Evolutionary conservation across 805 yeast genomes (phyloP).

Genomic region (Metschnikowia proteae): DNA sequence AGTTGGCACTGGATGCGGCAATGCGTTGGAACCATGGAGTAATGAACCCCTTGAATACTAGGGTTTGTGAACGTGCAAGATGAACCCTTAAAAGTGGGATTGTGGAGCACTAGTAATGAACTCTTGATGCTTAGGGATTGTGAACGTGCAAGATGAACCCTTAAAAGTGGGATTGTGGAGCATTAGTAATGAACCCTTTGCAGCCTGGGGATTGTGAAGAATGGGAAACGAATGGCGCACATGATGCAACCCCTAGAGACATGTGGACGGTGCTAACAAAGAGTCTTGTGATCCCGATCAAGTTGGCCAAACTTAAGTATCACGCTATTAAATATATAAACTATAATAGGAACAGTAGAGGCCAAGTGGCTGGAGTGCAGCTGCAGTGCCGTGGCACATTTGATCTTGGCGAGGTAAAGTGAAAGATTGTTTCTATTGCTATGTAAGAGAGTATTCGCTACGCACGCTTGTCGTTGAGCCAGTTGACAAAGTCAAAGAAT

Average conservation of each 20-base stretch:
- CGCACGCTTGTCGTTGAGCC: constrained; percentile 42
- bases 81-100: constrained; percentile 1
- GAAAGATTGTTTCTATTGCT: no score
- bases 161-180: neutral
- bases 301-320: neutral
- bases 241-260: neutral
- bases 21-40: neutral
- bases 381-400: no score
- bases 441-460: no score
- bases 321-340: neutral
- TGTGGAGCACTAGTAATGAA: neutral
- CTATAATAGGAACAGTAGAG: no score
- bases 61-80: neutral
- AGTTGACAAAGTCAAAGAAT: constrained; percentile 77
- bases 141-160: neutral
- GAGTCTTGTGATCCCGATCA: neutral
- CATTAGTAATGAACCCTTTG: neutral
- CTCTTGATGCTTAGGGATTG: neutral
- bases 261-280: neutral
- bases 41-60: neutral
- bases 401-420: no score
- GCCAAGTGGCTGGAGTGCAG: no score
- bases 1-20: neutral
- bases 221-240: neutral
- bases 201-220: neutral